Base-by-base conservation (phyloP, 306 rosid genomes). In the Glycyrrhiza uralensis region DNA sequence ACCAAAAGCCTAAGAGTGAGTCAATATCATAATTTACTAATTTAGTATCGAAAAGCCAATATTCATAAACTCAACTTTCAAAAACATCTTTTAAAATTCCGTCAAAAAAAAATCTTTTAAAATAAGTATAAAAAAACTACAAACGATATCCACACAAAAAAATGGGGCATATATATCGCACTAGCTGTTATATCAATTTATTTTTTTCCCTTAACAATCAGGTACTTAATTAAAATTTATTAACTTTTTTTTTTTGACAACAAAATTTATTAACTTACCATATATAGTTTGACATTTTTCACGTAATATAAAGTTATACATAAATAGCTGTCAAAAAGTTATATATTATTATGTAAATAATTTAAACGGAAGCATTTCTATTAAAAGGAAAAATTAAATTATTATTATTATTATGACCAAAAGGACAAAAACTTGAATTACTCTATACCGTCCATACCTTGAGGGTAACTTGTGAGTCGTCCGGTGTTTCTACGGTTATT, bases 401-500 rank as follows among this genome's bases (percentile, higher is more conserved):
- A 18, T 18, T n/a, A n/a, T n/a, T n/a, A 35, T 74, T 51, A 12
- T 28, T 56, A 0, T 18, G 29, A 56, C 36, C 22, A 44, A 5
- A 38, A 8, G 2, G 33, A 46, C 28, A 72, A 18, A 29, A 19
- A 18, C 2, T 3, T 6, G 22, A 62, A 57, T 32, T 17, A 28
- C 1, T 39, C 7, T 66, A 9, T 4, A 18, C 1, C 6, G 12
- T 14, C 29, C 80, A 17, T 78, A 92, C 98, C 98, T 92, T 90
- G 50, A 92, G 92, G 36, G 92, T 92, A 12, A 90, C 90, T 65
- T 85, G 89, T 7, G 91, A 74, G 2, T 86, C 96, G 4, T 88
- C 86, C 1, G 91, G 91, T 45, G 88, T 92, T 69, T 88, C 92
- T 2, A 90, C 82, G 0, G 84, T 76, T 39, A 90, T 79, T 78